phyloP scores from a whole-genome alignment of 345 rosid genomes.

The Lenwebbia sp. region DNA sequence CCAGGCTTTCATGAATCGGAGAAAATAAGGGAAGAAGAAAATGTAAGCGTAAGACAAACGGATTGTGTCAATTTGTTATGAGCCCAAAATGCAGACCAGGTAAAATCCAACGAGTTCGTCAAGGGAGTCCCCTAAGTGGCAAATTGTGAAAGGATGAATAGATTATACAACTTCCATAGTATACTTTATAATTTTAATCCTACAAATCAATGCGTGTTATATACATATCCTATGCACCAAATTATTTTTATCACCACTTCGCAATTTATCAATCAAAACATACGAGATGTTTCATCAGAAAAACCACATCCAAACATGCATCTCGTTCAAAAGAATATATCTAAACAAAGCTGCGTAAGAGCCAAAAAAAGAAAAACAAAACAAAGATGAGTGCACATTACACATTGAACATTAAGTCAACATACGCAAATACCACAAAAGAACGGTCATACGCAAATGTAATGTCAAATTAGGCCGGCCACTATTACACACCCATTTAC shows the following conservation, averaged over 20 bases:
- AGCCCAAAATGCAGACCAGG: no score
- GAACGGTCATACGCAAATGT: neutral
- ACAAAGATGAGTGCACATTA: neutral
- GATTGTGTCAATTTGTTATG: neutral
- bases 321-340: neutral
- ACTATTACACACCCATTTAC: neutral
- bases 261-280: neutral
- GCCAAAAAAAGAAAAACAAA: no score
- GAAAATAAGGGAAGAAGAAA: neutral
- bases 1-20: no score
- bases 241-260: neutral
- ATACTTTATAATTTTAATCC: no score
- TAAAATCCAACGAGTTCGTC: no score
- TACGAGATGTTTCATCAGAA: neutral
- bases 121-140: no score
- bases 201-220: no score
- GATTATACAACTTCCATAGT: no score
- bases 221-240: no score
- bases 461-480: neutral
- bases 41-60: neutral
- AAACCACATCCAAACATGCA: neutral
- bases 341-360: no score
- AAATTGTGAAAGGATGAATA: no score
- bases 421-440: neutral
- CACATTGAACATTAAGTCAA: neutral